Evolutionary conservation across 176 grass and related monocot species (phyloP).

Genomic region (Elymus sibiricus): DNA sequence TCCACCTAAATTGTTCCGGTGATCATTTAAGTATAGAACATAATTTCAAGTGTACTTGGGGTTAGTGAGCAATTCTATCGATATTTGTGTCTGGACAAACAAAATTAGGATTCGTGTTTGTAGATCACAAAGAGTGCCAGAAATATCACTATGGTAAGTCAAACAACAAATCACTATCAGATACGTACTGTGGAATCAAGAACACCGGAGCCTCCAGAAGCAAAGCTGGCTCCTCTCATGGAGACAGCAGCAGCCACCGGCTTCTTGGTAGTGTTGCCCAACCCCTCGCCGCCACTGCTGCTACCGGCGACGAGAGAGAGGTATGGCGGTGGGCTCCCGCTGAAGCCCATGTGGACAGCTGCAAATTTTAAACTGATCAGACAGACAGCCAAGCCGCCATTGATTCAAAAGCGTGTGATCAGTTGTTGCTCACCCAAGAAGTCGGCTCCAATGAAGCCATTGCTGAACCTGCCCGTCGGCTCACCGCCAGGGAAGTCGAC

Average conservation of each 20-base stretch:
- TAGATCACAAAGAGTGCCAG: neutral
- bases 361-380: neutral
- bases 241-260: constrained; percentile 8
- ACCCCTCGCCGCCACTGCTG: neutral
- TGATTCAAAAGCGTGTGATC: neutral
- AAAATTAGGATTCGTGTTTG: neutral
- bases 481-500: constrained; percentile 57
- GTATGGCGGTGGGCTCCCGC: constrained; percentile 60
- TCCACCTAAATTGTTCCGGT: neutral
- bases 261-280: neutral
- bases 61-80: neutral
- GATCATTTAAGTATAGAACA: neutral
- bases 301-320: constrained; percentile 31
- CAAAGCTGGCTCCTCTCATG: constrained; percentile 63
- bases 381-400: neutral
- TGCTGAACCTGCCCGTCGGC: constrained; percentile 78
- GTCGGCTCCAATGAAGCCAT: constrained; percentile 53
- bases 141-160: neutral
- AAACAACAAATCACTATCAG: no score
- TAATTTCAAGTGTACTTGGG: neutral
- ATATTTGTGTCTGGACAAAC: neutral
- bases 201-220: constrained; percentile 72
- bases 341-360: constrained; percentile 60
- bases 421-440: constrained; percentile 47
- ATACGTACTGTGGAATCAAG: constrained; percentile 64